These are phyloP conservation scores for Globisporangium spiculum DNA, from an alignment of 352 stramenopile genomes.

Conservation along the genomic window DNA sequence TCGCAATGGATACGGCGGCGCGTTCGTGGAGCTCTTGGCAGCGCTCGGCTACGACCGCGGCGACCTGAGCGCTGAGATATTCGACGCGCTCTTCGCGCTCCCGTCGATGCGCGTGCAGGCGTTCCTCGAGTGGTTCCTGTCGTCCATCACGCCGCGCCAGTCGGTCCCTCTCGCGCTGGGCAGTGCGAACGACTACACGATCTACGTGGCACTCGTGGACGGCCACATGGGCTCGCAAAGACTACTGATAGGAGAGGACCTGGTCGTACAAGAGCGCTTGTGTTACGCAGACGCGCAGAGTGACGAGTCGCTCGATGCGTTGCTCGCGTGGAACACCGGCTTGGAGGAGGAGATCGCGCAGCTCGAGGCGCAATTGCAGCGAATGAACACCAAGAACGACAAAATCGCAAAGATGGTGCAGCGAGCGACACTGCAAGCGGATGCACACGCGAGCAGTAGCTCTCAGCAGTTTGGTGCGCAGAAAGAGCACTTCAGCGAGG, in stretches of 20 bases:
- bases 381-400: constrained; percentile 27
- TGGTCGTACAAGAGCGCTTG: constrained; percentile 21
- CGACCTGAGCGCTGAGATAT: constrained; percentile 27
- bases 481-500: constrained; percentile 25
- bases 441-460: constrained; percentile 8
- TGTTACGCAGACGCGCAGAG: constrained; percentile 14
- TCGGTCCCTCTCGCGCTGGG: constrained; percentile 26
- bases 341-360: constrained; percentile 29
- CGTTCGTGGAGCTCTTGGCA: constrained; percentile 32
- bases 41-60: constrained; percentile 36
- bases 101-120: constrained; percentile 41
- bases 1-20: constrained; percentile 23
- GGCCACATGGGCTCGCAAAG: constrained; percentile 1
- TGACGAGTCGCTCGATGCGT: constrained; percentile 29
- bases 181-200: constrained; percentile 21
- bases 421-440: constrained; percentile 7
- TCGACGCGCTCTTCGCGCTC: constrained; percentile 37
- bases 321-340: constrained; percentile 18
- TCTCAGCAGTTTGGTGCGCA: constrained; percentile 12
- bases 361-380: constrained; percentile 28
- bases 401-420: constrained; percentile 28
- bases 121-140: constrained; percentile 44
- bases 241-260: constrained; percentile 22
- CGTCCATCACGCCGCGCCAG: constrained; percentile 26
- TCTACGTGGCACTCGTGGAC: constrained; percentile 29